Conservation (phyloP, 306 rosid genomes). For the Prunus armeniaca region DNA sequence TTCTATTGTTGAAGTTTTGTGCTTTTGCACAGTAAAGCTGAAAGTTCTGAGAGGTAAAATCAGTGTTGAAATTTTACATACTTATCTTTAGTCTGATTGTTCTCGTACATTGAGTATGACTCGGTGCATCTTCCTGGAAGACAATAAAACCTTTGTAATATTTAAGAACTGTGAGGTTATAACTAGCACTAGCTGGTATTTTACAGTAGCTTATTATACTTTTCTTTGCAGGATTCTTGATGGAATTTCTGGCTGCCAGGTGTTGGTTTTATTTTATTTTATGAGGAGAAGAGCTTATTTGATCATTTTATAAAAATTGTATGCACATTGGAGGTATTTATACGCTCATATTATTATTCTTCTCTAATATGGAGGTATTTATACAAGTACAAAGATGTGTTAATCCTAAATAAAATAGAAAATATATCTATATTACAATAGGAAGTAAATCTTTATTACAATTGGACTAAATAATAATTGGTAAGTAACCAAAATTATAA, state of each 20-base stretch:
- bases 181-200: not conserved
- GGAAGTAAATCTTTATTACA: too few relatives aligned
- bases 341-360: too few relatives aligned
- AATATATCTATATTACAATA: too few relatives aligned
- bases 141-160: not conserved
- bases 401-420: too few relatives aligned
- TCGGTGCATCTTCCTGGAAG: not conserved
- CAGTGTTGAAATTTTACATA: slow-evolving; percentile 4
- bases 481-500: too few relatives aligned
- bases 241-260: slow-evolving; percentile 57
- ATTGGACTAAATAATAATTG: too few relatives aligned
- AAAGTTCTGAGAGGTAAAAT: slow-evolving; percentile 56
- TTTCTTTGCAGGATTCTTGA: slow-evolving; percentile 57
- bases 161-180: not conserved
- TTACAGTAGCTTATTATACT: slow-evolving; percentile 16
- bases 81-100: slow-evolving; percentile 11
- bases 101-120: slow-evolving; percentile 3
- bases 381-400: too few relatives aligned
- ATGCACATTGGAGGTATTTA: too few relatives aligned
- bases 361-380: too few relatives aligned
- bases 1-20: slow-evolving; percentile 50
- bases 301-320: slow-evolving; percentile 64
- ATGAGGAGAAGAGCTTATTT: slow-evolving; percentile 60
- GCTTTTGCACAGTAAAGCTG: slow-evolving; percentile 52
- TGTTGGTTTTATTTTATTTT: slow-evolving; percentile 38